Conservation (phyloP, 768 basidiomycete species). For the Lactarius akahatsu region DNA sequence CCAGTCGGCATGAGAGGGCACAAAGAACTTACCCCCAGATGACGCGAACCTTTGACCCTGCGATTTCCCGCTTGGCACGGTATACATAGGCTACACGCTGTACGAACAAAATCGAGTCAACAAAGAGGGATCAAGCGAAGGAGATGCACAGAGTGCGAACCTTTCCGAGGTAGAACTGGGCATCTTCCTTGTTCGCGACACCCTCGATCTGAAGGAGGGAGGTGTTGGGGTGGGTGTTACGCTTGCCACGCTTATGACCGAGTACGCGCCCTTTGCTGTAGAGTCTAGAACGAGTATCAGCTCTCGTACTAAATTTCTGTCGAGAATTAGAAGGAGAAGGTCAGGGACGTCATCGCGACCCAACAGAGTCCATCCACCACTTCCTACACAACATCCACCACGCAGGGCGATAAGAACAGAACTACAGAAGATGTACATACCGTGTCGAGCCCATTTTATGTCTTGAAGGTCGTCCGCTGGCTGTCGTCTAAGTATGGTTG, state of each 20-base stretch:
- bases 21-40: conserved; percentile 85
- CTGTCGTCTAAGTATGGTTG: conserved; percentile 32
- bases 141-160: conserved; percentile 44
- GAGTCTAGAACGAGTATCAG: conserved; percentile 53
- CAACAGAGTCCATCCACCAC: conserved; percentile 47
- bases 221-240: conserved; percentile 94
- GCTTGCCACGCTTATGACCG: conserved; percentile 98
- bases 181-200: conserved; percentile 88
- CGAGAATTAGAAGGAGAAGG: neutral
- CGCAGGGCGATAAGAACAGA: conserved; percentile 11
- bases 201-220: conserved; percentile 97
- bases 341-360: conserved; percentile 24
- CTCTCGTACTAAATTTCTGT: neutral
- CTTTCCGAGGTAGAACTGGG: conserved; percentile 98
- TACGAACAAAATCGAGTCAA: conserved; percentile 1
- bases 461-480: conserved; percentile 33
- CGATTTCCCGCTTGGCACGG: conserved; percentile 91
- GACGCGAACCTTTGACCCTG: conserved; percentile 93
- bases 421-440: conserved; percentile 44
- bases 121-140: neutral
- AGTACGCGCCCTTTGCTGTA: conserved; percentile 96
- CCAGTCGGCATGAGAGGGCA: neutral
- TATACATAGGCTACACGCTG: conserved; percentile 98
- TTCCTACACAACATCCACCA: conserved; percentile 32
- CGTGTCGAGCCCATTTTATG: conserved; percentile 79